phyloP scores from a whole-genome alignment of 2,329 filamentous ascomycete species.

The Colletotrichum tropicicola region DNA sequence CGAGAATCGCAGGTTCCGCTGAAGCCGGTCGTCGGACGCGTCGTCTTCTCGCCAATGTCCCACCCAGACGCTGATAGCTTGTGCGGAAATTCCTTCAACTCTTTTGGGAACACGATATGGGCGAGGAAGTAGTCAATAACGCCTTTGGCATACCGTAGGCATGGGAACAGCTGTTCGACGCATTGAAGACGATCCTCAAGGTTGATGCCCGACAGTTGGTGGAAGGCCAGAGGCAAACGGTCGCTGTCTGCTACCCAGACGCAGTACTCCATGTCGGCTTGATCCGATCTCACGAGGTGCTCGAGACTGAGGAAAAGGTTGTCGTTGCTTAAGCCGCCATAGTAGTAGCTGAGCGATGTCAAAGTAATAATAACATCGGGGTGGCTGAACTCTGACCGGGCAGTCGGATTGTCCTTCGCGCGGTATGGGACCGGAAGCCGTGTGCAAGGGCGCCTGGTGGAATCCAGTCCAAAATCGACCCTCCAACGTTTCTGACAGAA shows the following conservation, averaged over 20 bases:
- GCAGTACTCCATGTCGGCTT: slow-evolving; percentile 60
- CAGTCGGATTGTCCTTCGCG: slow-evolving; percentile 65
- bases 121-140: slow-evolving; percentile 72
- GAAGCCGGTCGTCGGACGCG: slow-evolving; percentile 68
- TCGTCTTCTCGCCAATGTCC: slow-evolving; percentile 64
- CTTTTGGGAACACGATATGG: slow-evolving; percentile 66
- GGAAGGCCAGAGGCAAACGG: slow-evolving; percentile 46
- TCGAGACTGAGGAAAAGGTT: slow-evolving; percentile 58
- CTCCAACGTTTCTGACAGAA: slow-evolving; percentile 68
- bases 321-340: slow-evolving; percentile 59
- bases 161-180: slow-evolving; percentile 57
- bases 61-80: slow-evolving; percentile 75
- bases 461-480: slow-evolving; percentile 70
- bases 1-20: slow-evolving; percentile 74
- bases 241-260: slow-evolving; percentile 52
- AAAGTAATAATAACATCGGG: slow-evolving; percentile 66
- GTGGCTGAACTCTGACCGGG: slow-evolving; percentile 69
- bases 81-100: slow-evolving; percentile 68
- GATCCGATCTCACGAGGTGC: slow-evolving; percentile 59
- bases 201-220: slow-evolving; percentile 62
- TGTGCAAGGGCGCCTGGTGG: slow-evolving; percentile 46
- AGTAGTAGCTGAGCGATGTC: slow-evolving; percentile 66
- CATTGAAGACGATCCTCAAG: slow-evolving; percentile 63
- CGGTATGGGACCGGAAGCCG: slow-evolving; percentile 66
- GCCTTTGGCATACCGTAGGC: slow-evolving; percentile 59